Conservation (phyloP, 2,329 filamentous ascomycete genomes). For the Leptographium procerum region DNA sequence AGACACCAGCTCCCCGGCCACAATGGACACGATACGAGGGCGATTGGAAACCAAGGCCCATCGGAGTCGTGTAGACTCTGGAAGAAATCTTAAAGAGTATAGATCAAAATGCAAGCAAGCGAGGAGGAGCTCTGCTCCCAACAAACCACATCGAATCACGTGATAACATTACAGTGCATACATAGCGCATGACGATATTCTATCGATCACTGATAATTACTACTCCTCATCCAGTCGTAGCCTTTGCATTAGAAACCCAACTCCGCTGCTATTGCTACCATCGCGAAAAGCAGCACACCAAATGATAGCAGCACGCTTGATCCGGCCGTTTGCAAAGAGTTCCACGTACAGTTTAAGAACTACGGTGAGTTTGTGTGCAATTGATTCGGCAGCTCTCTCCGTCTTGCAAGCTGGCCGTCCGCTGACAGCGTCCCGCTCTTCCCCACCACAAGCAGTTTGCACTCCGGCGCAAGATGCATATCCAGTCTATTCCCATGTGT, state of each 20-base stretch:
- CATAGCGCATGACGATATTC: background rate
- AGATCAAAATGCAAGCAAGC: no score
- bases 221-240: background rate
- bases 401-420: background rate
- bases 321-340: slow-evolving; percentile 1
- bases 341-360: background rate
- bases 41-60: slow-evolving; percentile 45
- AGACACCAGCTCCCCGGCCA: slow-evolving; percentile 18
- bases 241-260: background rate
- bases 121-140: background rate
- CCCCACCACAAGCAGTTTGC: background rate
- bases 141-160: background rate
- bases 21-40: slow-evolving; percentile 41
- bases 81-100: background rate
- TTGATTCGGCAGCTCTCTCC: background rate
- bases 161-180: background rate
- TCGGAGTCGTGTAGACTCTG: slow-evolving; percentile 34
- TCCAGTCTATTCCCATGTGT: slow-evolving; percentile 86
- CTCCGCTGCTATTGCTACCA: background rate
- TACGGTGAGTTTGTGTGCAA: background rate
- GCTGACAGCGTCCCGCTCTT: background rate
- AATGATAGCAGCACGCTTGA: slow-evolving; percentile 3
- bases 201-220: background rate
- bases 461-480: slow-evolving; percentile 59
- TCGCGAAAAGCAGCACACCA: background rate